phyloP scores from a whole-genome alignment of 495 filamentous ascomycete genomes.

The Aspergillus asperescens region DNA sequence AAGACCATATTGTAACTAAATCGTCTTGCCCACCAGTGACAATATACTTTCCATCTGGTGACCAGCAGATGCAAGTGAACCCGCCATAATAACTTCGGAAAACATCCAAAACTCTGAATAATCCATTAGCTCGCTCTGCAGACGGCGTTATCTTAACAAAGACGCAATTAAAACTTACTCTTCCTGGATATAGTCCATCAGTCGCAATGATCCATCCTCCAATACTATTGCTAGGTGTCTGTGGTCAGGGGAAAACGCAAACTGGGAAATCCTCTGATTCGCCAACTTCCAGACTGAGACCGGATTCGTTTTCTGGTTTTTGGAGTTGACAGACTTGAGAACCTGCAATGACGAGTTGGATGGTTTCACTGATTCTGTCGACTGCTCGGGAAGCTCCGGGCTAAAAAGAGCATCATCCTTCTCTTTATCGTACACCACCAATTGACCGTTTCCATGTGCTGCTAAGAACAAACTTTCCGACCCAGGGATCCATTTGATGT shows the following conservation, averaged over 20 bases:
- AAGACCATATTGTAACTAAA: constrained; percentile 87
- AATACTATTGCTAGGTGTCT: constrained; percentile 85
- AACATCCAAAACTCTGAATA: constrained; percentile 65
- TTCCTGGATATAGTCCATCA: constrained; percentile 90
- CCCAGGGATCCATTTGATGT: constrained; percentile 88
- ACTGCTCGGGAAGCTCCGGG: constrained; percentile 45
- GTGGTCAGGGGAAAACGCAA: constrained; percentile 83
- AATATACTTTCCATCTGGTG: constrained; percentile 92
- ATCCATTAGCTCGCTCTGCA: constrained; percentile 13
- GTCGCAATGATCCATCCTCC: constrained; percentile 82
- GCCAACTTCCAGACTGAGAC: constrained; percentile 87
- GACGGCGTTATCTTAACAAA: neutral
- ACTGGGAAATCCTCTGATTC: constrained; percentile 79
- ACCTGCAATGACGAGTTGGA: constrained; percentile 52
- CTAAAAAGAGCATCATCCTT: constrained; percentile 85
- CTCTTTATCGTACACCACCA: constrained; percentile 97
- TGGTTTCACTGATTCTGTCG: constrained; percentile 41
- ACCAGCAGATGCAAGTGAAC: constrained; percentile 91
- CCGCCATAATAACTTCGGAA: constrained; percentile 92
- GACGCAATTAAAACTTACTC: constrained; percentile 50
- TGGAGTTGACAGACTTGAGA: constrained; percentile 83
- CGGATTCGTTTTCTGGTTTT: constrained; percentile 89
- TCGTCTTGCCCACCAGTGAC: constrained; percentile 95
- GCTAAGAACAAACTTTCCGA: constrained; percentile 94
- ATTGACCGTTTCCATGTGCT: constrained; percentile 85